A percentile compares a stretch with the other conserved stretches of the same genome.
These are phyloP conservation scores for Carex sylvatica DNA, from an alignment of 202 grass and related monocot genomes.

Conservation along the genomic window DNA sequence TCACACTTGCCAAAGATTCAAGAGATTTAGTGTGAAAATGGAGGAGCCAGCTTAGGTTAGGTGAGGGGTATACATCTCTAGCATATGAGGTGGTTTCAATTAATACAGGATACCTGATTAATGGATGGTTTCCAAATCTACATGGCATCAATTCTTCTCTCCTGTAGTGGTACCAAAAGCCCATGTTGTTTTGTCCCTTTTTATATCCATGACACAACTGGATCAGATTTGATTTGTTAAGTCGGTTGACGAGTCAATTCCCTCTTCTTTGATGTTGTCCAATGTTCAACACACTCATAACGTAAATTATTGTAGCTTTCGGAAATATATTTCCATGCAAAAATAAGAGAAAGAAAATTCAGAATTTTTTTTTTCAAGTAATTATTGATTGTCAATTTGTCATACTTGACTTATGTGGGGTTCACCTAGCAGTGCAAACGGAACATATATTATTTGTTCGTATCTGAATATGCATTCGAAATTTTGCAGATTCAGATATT, in stretches of 20 bases:
- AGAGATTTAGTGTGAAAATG: neutral
- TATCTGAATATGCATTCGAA: no score
- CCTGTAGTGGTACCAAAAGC: slow-evolving; percentile 17
- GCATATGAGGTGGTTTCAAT: slow-evolving; percentile 9
- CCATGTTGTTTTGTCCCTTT: neutral
- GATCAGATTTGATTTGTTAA: slow-evolving; percentile 10
- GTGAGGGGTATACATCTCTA: slow-evolving; percentile 23
- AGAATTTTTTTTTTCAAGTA: neutral
- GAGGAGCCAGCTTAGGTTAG: slow-evolving; percentile 14
- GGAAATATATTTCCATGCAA: neutral
- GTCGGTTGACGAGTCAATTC: neutral
- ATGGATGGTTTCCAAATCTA: slow-evolving; percentile 24
- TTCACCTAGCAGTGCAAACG: neutral
- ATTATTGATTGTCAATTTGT: neutral
- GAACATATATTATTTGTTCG: no score
- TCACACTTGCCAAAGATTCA: neutral
- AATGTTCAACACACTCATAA: neutral
- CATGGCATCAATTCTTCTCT: slow-evolving; percentile 19
- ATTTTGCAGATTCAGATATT: no score
- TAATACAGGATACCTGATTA: slow-evolving; percentile 6
- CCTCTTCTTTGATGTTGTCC: neutral
- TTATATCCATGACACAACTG: slow-evolving; percentile 10
- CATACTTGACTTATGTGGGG: neutral
- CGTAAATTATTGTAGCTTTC: neutral
- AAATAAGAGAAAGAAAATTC: neutral